Base-by-base conservation (phyloP, 768 basidiomycete species). In the Leccinum longicurvipes region DNA sequence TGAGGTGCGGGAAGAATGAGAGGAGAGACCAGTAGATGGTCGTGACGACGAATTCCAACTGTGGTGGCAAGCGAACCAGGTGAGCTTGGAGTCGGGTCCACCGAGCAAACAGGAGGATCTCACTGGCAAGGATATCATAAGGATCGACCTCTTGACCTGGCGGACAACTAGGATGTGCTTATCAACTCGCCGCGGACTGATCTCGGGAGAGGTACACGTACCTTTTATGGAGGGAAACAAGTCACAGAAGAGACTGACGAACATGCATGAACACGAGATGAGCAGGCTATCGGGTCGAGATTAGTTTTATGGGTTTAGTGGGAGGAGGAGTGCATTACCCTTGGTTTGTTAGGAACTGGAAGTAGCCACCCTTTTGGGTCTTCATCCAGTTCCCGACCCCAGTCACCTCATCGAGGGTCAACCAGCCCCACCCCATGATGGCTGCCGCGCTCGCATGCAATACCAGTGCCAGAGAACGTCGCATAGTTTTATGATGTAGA, bases 291-390 rank as follows among this genome's bases (percentile, higher is more conserved):
- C 2, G 15, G 19, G 21, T 6, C 6, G 17, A 21, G 7, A 48
- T 62, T 12, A 60, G 55, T 11, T 17, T 10, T 54, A 47, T 12
- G n/a, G n/a, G 36, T 25, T 15, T n/a, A 32, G 10, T 0, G 11
- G 28, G 29, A 17, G 10, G n/a, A 32, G 7, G 47, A 21, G 10
- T 2, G 42, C 23, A 6, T 49, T 48, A 67, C 89, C 87, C 88
- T 70, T 89, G 83, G 60, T 91, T 87, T 1, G 91, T 93, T 52
- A 93, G 73, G 64, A 82, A 93, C 67, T 86, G 86, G 47, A 78
- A 79, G 60, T 84, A 82, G 1, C 89, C 89, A 2, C 87, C 86
- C 59, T 78, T 81, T 61, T 81, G 82, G 3, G 60, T 53, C 11
- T n/a, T 36, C 1, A 84, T 77, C 58, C 69, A 73, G 1, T 55